Percentiles rank a stretch among this genome's conserved stretches.
These are phyloP conservation scores for Acacia crassicarpa DNA, from an alignment of 306 rosid genomes.

Conservation along the genomic window DNA sequence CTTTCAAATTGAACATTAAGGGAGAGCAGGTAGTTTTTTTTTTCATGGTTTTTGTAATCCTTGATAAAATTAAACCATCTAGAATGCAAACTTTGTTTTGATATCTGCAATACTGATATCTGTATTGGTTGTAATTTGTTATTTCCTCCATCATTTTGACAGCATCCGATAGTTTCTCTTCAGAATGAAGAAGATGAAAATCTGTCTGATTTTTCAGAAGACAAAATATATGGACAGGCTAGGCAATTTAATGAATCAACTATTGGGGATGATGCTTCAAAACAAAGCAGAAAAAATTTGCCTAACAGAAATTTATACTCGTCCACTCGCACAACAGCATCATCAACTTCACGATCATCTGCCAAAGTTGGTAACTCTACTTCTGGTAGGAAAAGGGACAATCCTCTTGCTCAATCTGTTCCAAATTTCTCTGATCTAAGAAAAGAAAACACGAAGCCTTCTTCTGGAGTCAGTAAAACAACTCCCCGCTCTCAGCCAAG, in stretches of 20 bases:
- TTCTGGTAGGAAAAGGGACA: slow-evolving; percentile 81
- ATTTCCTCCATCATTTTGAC: slow-evolving; percentile 33
- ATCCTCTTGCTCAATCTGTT: slow-evolving; percentile 83
- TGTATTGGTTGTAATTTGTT: slow-evolving; percentile 25
- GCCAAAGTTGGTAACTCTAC: slow-evolving; percentile 47
- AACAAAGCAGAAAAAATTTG: slow-evolving; percentile 61
- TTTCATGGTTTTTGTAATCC: slow-evolving; percentile 28
- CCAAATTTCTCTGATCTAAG: slow-evolving; percentile 95
- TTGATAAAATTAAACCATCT: slow-evolving; percentile 27
- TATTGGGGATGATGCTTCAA: slow-evolving; percentile 48
- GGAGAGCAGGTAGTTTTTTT: slow-evolving; percentile 69
- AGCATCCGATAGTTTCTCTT: slow-evolving; percentile 74
- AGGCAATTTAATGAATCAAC: slow-evolving; percentile 42
- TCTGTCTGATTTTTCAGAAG: slow-evolving; percentile 62
- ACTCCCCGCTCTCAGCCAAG: slow-evolving; percentile 67
- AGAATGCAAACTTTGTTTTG: slow-evolving; percentile 14
- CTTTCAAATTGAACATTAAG: slow-evolving; percentile 65
- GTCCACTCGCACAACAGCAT: slow-evolving; percentile 50
- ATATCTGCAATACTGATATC: slow-evolving; percentile 15
- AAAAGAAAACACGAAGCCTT: slow-evolving; percentile 93
- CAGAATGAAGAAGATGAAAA: slow-evolving; percentile 78
- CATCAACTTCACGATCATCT: slow-evolving; percentile 55
- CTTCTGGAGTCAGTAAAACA: slow-evolving; percentile 68
- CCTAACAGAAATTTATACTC: slow-evolving; percentile 58
- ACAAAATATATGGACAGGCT: slow-evolving; percentile 54